phyloP scores from a whole-genome alignment of 78 protist genomes.

The Polysphondylium violaceum region DNA sequence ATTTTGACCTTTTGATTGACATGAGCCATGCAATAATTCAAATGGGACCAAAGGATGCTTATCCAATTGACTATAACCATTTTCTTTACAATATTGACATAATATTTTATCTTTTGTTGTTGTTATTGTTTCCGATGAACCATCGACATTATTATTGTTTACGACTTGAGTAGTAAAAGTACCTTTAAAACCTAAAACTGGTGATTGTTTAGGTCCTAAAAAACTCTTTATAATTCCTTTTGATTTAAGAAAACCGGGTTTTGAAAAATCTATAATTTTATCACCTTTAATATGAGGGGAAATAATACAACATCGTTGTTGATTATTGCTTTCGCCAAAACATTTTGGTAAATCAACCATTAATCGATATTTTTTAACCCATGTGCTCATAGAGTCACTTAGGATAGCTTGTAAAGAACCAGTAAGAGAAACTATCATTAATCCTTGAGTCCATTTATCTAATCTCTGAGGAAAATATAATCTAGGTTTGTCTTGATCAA shows the following conservation, averaged over 20 bases:
- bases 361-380: constrained; percentile 12
- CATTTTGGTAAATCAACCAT: constrained; percentile 28
- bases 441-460: constrained; percentile 46
- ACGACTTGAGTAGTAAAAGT: not conserved
- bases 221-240: constrained; percentile 7
- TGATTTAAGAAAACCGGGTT: not conserved
- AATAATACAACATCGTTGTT: constrained; percentile 12
- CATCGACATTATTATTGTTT: not conserved
- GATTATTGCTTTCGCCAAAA: not conserved
- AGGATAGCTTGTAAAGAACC: not conserved
- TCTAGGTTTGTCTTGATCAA: constrained; percentile 4
- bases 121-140: too few relatives aligned
- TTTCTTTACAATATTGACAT: constrained; percentile 16
- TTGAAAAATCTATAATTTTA: not conserved
- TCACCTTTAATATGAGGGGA: constrained; percentile 15
- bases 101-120: too few relatives aligned
- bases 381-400: constrained; percentile 4
- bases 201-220: not conserved
- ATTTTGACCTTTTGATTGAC: constrained; percentile 16
- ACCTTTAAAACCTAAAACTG: not conserved
- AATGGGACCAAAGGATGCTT: constrained; percentile 41
- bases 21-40: constrained; percentile 1
- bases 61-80: not conserved
- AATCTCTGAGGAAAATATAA: constrained; percentile 9
- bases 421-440: constrained; percentile 9